Conservation (phyloP, 1,284 basidiomycete species). For the Earliella scabrosa region DNA sequence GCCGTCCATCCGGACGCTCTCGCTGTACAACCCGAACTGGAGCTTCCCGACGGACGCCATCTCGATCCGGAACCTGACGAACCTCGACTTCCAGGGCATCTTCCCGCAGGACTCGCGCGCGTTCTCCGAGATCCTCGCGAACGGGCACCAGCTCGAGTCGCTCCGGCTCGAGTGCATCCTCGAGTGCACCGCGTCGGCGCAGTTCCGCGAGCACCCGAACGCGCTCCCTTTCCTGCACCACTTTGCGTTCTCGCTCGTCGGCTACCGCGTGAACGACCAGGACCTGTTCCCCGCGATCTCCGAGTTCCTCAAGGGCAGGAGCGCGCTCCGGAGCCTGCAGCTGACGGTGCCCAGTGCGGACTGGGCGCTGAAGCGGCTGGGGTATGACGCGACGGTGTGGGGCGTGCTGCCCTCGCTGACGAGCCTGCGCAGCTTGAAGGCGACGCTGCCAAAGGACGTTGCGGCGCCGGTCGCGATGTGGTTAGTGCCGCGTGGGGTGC, state of each 20-base stretch:
- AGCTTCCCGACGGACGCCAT: conserved; percentile 57
- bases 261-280: conserved; percentile 52
- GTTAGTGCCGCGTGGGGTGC: conserved; percentile 64
- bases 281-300: conserved; percentile 70
- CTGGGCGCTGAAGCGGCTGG: conserved; percentile 50
- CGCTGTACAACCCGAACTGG: conserved; percentile 58
- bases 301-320: conserved; percentile 64
- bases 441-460: conserved; percentile 67
- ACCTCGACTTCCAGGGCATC: conserved; percentile 61
- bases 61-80: conserved; percentile 64
- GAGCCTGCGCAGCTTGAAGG: conserved; percentile 53
- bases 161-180: conserved; percentile 58
- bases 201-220: conserved; percentile 49
- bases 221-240: conserved; percentile 64
- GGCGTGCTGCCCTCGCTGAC: conserved; percentile 66
- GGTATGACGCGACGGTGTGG: conserved; percentile 71
- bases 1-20: conserved; percentile 55
- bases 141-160: conserved; percentile 66
- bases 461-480: conserved; percentile 66
- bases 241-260: conserved; percentile 60
- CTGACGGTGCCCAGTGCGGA: conserved; percentile 55
- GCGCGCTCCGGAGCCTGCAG: conserved; percentile 54
- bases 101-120: conserved; percentile 54
- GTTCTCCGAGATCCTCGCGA: conserved; percentile 59
- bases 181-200: conserved; percentile 49